Evolutionary conservation across 2,329 filamentous ascomycete species (phyloP), one percentile per base, ranked within the genome.

Genomic region (Septoria petroselini): DNA sequence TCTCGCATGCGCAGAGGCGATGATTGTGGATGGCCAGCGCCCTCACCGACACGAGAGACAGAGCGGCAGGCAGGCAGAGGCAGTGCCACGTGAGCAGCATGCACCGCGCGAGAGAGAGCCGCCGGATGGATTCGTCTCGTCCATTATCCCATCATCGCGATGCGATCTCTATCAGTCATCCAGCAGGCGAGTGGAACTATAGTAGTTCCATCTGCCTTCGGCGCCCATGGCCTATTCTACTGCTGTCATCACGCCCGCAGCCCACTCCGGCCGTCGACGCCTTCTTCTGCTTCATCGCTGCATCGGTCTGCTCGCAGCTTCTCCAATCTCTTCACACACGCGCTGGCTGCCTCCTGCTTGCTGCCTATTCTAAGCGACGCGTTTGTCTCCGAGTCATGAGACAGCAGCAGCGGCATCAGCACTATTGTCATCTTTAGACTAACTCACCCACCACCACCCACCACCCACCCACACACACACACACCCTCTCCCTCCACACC

Each of bases 301-400:
- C 19, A 35, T 45, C 44, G 12, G 38, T 48, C 37, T 41, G 41
- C 38, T 40, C 45, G 45, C 45, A 48, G 45, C 45, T 48, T 48
- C 38, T 41, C n/a, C n/a, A n/a, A n/a, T n/a, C n/a, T n/a, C n/a
- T n/a, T n/a, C 30, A 41, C 37, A 48, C 45, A 18, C 29, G 38
- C 21, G 31, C 34, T 18, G 34, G 15, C 34, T 38, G 17, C 15
- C 34, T 18, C 12, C n/a, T n/a, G n/a, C n/a, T n/a, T n/a, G n/a
- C n/a, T n/a, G n/a, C n/a, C n/a, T n/a, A 18, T 11, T 21, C 34
- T 11, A 15, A 17, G 14, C 19, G 15, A 38, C 34, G 27, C 33
- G 19, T 5, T 41, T 6, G 38, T 9, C 21, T 8, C 11, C 23
- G 3, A 25, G 38, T 41, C 38, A 41, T 41, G 38, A 41, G 38